phyloP scores from a whole-genome alignment of 2,329 filamentous ascomycete genomes.

The Dryadomyces quercus-mongolicae region DNA sequence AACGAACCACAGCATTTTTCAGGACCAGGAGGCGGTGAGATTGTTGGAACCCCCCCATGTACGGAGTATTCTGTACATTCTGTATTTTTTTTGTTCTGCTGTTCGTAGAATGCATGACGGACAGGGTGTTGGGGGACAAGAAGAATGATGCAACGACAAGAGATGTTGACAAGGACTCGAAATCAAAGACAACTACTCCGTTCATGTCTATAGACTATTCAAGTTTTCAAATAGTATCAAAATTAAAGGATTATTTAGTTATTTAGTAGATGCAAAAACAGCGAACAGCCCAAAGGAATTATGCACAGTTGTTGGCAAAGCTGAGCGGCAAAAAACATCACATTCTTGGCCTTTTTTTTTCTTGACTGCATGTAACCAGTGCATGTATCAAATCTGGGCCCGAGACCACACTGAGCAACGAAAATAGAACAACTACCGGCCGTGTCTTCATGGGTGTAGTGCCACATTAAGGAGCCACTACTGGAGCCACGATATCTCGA shows the following conservation, averaged over 20 bases:
- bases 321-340: neutral
- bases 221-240: too few relatives aligned
- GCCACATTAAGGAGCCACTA: neutral
- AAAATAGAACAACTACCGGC: neutral
- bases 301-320: too few relatives aligned
- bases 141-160: too few relatives aligned
- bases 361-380: too few relatives aligned
- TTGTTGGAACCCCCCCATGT: neutral
- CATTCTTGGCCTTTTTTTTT: neutral
- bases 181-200: too few relatives aligned
- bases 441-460: neutral
- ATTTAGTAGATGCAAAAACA: too few relatives aligned
- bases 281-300: too few relatives aligned
- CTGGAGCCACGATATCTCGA: neutral
- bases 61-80: neutral
- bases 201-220: too few relatives aligned
- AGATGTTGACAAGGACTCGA: too few relatives aligned
- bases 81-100: too few relatives aligned
- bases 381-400: neutral
- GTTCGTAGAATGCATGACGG: neutral
- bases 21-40: neutral
- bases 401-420: neutral
- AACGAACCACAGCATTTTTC: constrained; percentile 1
- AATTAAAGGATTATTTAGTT: too few relatives aligned
- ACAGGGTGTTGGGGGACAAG: too few relatives aligned